Evolutionary conservation across 2,329 filamentous ascomycete species (phyloP).

Genomic region (Tympanopsis confertula): DNA sequence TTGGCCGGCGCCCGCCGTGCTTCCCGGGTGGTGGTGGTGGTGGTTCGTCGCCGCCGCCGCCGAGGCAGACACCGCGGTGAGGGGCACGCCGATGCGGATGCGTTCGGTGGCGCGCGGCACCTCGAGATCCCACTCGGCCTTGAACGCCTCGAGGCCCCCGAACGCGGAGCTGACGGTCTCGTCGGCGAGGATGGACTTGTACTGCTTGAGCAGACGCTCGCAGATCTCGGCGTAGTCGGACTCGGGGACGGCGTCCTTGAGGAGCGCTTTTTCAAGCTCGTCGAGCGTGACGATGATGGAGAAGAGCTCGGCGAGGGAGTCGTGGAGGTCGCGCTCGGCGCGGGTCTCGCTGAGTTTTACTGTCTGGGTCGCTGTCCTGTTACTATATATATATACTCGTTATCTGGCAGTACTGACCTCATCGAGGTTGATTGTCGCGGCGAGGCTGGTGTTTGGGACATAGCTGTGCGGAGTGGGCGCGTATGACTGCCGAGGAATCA

Average conservation of each 20-base stretch:
- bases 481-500: constrained; percentile 59
- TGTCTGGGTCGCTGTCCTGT: constrained; percentile 44
- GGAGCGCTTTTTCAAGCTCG: constrained; percentile 88
- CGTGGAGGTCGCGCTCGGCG: constrained; percentile 83
- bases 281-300: constrained; percentile 94
- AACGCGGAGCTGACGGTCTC: constrained; percentile 82
- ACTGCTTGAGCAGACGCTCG: constrained; percentile 85
- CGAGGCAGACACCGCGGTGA: constrained; percentile 57
- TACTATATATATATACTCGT: constrained; percentile 2
- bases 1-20: constrained; percentile 33
- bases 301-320: constrained; percentile 93
- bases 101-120: constrained; percentile 88
- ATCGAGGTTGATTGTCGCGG: constrained; percentile 88
- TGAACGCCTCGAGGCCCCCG: constrained; percentile 80
- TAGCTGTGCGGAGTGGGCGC: constrained; percentile 86
- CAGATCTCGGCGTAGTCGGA: constrained; percentile 93
- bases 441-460: constrained; percentile 70
- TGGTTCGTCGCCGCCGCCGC: constrained; percentile 25
- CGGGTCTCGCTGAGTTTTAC: constrained; percentile 81
- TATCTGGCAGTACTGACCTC: constrained; percentile 43
- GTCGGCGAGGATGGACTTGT: constrained; percentile 84
- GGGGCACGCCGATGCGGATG: constrained; percentile 82
- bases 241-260: constrained; percentile 88
- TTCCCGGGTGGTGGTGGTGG: constrained; percentile 66
- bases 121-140: constrained; percentile 88